phyloP scores from a whole-genome alignment of 1,284 basidiomycete genomes.

The Ceratobasidium sp. region DNA sequence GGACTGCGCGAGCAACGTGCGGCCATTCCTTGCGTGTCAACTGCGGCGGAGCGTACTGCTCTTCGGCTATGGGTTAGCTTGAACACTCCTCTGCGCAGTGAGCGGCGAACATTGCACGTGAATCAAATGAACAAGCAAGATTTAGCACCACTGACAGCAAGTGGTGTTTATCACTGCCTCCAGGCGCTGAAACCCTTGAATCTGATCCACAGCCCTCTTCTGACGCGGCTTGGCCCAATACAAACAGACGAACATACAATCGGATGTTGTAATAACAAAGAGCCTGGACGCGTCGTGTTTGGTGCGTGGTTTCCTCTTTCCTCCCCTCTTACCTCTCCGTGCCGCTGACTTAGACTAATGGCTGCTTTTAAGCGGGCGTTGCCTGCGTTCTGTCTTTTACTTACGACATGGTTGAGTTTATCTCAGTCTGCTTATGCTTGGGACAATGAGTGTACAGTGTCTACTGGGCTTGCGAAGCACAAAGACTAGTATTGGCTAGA shows the following conservation, averaged over 20 bases:
- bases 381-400: slow-evolving; percentile 36
- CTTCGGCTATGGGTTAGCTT: too few species aligned
- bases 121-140: too few species aligned
- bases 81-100: too few species aligned
- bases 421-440: not conserved
- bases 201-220: not conserved
- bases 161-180: too few species aligned
- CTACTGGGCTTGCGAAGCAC: slow-evolving; percentile 57
- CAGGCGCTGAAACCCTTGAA: not conserved
- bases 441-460: not conserved
- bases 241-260: too few species aligned
- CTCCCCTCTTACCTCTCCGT: not conserved
- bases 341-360: not conserved
- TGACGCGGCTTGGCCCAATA: too few species aligned
- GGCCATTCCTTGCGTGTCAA: too few species aligned
- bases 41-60: too few species aligned
- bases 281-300: slow-evolving; percentile 1
- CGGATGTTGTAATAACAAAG: not conserved
- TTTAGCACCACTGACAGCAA: too few species aligned
- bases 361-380: slow-evolving; percentile 15
- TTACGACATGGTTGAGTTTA: slow-evolving; percentile 1
- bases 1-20: too few species aligned
- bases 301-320: not conserved
- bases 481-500: slow-evolving; percentile 75
- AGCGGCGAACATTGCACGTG: too few species aligned